Evolutionary conservation across 2,329 filamentous ascomycete genomes (phyloP), one percentile per base, ranked within the genome.

Genomic region (Neopestalotiopsis sp.): DNA sequence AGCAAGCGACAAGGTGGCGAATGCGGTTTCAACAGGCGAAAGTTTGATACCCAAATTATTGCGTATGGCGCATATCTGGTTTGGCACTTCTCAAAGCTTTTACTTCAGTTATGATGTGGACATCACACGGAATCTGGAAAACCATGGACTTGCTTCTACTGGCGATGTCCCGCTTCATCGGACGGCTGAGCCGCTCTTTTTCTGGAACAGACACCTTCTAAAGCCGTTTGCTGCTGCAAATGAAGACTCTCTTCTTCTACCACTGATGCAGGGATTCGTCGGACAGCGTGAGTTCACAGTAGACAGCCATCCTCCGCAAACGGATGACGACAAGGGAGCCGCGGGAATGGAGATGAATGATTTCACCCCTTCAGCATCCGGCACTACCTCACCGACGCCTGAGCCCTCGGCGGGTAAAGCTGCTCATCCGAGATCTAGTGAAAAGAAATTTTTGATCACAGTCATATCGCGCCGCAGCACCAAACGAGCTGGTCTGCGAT

Each of bases 81-180:
- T 98, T 76, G 91, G 92, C 1, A 88, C 90, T 4, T 94, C 92
- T 0, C 88, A 88, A 71, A 98, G 94, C 78, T 98, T 98, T 80
- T 98, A 92, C 83, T 99, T 95, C 79, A 95, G 95, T 0, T 98
- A 99, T 79, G 96, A 99, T 72, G 88, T 95, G 77, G 95, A 99
- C 78, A 88, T 99, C 65, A 98, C 96, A 0, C 88, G 91, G 68
- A 90, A 88, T 71, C 75, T 90, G 67, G 80, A 81, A 2, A 84
- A 78, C 67, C 76, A 75, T 3, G 72, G 72, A 58, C 67, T 53
- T 7, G 73, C 67, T 78, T 88, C 70, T 78, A 79, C 66, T 78
- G 79, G 49, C 14, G 85, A 86, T 61, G 73, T 88, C 4, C 91
- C 94, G 5, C 83, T 97, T 4, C 88, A 94, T 78, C 89, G 89